A percentile compares a stretch with the other conserved stretches of the same genome.
Evolutionary conservation across 2,329 filamentous ascomycete species (phyloP).

Genomic region (Plectosphaerella sp.): DNA sequence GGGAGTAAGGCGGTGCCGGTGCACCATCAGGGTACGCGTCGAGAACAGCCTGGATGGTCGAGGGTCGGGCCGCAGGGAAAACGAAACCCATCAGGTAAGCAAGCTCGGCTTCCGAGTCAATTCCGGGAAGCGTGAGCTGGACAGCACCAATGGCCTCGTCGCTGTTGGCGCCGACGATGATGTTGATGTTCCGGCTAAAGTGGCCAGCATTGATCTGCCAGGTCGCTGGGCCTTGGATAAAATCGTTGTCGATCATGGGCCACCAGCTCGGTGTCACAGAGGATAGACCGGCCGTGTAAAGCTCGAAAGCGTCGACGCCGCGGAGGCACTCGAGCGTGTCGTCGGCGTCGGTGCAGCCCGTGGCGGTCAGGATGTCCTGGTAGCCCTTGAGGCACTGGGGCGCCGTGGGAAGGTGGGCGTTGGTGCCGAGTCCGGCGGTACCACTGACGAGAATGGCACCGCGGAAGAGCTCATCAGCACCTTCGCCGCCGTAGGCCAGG

Average conservation of each 20-base stretch:
- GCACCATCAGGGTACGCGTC: conserved; percentile 8
- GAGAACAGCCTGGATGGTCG: conserved; percentile 7
- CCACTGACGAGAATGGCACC: conserved; percentile 6
- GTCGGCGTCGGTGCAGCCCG: conserved; percentile 4
- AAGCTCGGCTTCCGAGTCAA: conserved; percentile 7
- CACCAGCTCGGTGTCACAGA: conserved; percentile 1
- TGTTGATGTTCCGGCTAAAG: not conserved
- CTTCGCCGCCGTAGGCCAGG: conserved; percentile 5
- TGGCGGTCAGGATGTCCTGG: not conserved
- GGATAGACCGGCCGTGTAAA: not conserved
- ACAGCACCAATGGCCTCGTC: conserved; percentile 3
- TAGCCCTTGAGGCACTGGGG: not conserved
- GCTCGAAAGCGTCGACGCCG: not conserved
- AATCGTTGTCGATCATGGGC: conserved; percentile 5
- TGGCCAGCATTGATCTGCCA: conserved; percentile 3
- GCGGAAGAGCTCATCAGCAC: conserved; percentile 3
- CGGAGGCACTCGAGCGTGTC: conserved; percentile 6
- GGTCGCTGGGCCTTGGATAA: not conserved
- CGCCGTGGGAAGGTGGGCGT: not conserved
- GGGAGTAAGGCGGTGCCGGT: conserved; percentile 10
- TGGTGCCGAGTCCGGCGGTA: not conserved
- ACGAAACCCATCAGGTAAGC: not conserved
- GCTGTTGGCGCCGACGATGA: conserved; percentile 6
- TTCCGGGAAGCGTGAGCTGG: not conserved
- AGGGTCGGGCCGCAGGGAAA: conserved; percentile 7